These are phyloP conservation scores for Rhodotorula sp. DNA, from an alignment of 1,284 basidiomycete species.

Conservation along the genomic window DNA sequence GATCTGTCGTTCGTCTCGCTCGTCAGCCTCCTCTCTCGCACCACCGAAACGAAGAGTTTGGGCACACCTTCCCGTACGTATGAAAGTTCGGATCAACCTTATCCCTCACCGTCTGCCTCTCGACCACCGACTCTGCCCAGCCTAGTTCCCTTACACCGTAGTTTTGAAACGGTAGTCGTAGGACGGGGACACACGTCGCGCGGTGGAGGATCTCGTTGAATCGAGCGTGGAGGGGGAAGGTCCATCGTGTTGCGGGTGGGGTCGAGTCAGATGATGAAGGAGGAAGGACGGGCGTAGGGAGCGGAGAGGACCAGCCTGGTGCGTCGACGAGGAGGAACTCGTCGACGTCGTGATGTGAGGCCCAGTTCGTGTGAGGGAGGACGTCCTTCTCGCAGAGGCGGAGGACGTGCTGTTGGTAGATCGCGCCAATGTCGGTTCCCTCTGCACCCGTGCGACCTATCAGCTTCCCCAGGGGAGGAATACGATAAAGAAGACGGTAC, in stretches of 20 bases:
- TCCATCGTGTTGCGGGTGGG: not conserved
- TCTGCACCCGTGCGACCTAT: too few relatives aligned
- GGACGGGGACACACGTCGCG: constrained; percentile 31
- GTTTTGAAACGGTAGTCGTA: constrained; percentile 32
- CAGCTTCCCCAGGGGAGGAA: too few relatives aligned
- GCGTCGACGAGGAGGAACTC: constrained; percentile 36
- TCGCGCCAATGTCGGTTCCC: constrained; percentile 14
- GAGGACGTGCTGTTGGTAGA: constrained; percentile 28
- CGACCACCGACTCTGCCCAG: constrained; percentile 12
- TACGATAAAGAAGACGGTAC: not conserved
- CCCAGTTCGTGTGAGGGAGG: constrained; percentile 23
- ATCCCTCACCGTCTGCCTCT: constrained; percentile 20
- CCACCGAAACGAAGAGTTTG: not conserved
- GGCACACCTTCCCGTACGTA: constrained; percentile 35
- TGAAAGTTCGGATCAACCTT: not conserved
- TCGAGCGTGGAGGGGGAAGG: constrained; percentile 17
- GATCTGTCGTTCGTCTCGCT: constrained; percentile 3
- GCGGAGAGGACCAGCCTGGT: constrained; percentile 12
- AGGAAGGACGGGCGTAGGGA: not conserved
- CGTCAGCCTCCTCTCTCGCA: not conserved
- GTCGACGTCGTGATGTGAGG: constrained; percentile 36
- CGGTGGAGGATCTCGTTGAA: constrained; percentile 2
- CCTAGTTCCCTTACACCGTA: constrained; percentile 19
- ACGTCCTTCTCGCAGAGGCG: constrained; percentile 30
- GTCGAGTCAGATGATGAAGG: not conserved